These are phyloP conservation scores for Silene latifolia DNA, from an alignment of 148 eudicot genomes.

Conservation along the genomic window DNA sequence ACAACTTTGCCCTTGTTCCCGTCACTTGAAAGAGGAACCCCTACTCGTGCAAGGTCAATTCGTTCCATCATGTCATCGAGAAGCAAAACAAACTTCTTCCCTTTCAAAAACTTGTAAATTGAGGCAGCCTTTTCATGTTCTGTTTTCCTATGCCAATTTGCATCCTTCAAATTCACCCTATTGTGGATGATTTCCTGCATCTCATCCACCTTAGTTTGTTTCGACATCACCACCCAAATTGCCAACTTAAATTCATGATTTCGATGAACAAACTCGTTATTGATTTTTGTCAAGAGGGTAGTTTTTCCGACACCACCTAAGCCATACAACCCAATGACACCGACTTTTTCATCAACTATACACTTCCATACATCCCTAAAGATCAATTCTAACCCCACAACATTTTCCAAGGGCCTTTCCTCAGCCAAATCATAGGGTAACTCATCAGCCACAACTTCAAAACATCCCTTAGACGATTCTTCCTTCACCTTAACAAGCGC, in stretches of 20 bases:
- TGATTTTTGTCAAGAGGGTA: constrained; percentile 36
- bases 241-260: constrained; percentile 32
- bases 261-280: constrained; percentile 24
- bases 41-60: constrained; percentile 20
- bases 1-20: constrained; percentile 16
- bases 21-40: constrained; percentile 20
- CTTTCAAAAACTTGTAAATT: constrained; percentile 10
- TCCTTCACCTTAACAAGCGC: constrained; percentile 26
- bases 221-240: constrained; percentile 37
- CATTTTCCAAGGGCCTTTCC: constrained; percentile 35
- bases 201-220: constrained; percentile 25
- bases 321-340: constrained; percentile 47
- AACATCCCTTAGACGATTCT: constrained; percentile 25
- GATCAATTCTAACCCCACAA: constrained; percentile 34
- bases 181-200: constrained; percentile 33
- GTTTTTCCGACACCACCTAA: constrained; percentile 57
- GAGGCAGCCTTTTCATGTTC: constrained; percentile 11
- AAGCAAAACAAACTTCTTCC: constrained; percentile 18
- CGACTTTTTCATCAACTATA: constrained; percentile 25
- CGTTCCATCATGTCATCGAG: constrained; percentile 26
- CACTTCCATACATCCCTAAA: constrained; percentile 25
- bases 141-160: constrained; percentile 25
- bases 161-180: constrained; percentile 18
- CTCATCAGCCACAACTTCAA: constrained; percentile 33
- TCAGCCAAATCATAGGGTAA: constrained; percentile 24